Conservation (phyloP, 148 eudicot genomes). For the Pouteria glomerata region DNA sequence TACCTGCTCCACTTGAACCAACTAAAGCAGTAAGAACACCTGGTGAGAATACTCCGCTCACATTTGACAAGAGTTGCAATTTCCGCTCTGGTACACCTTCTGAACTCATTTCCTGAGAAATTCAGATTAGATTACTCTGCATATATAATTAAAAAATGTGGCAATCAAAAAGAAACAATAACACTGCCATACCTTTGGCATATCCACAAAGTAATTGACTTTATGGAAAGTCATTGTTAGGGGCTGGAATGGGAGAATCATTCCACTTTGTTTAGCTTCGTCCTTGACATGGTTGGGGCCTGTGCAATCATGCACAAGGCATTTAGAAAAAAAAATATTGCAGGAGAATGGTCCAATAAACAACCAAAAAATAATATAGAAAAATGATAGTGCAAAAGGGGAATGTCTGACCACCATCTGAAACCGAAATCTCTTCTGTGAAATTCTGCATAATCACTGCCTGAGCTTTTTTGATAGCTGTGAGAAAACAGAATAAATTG, state of each 20-base stretch:
- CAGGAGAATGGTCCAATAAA: background rate
- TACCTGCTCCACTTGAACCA: conserved; percentile 95
- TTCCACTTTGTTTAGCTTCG: conserved; percentile 50
- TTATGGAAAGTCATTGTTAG: conserved; percentile 80
- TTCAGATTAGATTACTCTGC: background rate
- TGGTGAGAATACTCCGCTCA: conserved; percentile 85
- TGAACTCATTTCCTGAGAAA: conserved; percentile 59
- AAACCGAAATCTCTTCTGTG: conserved; percentile 19
- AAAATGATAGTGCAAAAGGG: background rate
- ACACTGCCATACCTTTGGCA: conserved; percentile 62
- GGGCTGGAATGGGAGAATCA: conserved; percentile 95
- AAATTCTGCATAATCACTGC: conserved; percentile 32
- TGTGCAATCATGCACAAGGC: conserved; percentile 16
- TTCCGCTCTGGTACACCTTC: conserved; percentile 62
- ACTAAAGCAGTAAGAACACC: conserved; percentile 89
- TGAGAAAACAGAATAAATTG: conserved; percentile 12
- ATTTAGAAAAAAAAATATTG: background rate
- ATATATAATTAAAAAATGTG: background rate
- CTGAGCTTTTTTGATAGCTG: conserved; percentile 59
- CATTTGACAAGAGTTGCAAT: conserved; percentile 69
- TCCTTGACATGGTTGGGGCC: conserved; percentile 18
- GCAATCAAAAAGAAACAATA: background rate
- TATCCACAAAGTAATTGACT: conserved; percentile 81
- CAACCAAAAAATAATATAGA: background rate
- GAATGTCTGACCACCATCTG: conserved; percentile 24